A percentile compares a stretch with the other conserved stretches of the same genome.
Evolutionary conservation across 1,284 basidiomycete genomes (phyloP).

Genomic region (Ceratobasidium sp.): DNA sequence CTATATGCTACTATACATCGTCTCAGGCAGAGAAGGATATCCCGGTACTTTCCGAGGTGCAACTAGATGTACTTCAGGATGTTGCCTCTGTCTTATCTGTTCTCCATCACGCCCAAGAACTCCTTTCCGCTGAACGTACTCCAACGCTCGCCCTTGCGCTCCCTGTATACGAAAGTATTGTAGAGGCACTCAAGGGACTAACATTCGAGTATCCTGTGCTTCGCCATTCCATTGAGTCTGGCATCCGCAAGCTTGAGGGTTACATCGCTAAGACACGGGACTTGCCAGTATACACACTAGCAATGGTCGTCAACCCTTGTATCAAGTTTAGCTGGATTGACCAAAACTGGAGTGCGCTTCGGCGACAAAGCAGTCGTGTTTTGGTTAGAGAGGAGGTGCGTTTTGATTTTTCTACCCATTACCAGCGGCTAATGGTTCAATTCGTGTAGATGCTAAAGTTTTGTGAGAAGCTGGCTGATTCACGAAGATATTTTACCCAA

Average conservation of each 20-base stretch:
- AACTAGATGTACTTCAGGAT: neutral
- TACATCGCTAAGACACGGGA: neutral
- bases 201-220: neutral
- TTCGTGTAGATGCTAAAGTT: slow-evolving; percentile 1
- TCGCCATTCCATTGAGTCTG: neutral
- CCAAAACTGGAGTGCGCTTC: neutral
- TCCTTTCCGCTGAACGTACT: slow-evolving; percentile 30
- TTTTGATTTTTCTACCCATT: neutral
- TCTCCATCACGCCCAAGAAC: slow-evolving; percentile 22
- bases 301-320: neutral
- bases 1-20: neutral
- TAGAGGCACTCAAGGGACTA: neutral
- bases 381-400: neutral
- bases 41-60: neutral
- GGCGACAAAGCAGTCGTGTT: neutral
- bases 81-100: neutral
- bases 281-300: neutral
- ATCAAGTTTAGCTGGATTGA: slow-evolving; percentile 1
- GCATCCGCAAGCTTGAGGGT: neutral
- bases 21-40: neutral
- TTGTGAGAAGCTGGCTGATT: neutral
- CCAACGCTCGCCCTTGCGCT: slow-evolving; percentile 34
- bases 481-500: no score
- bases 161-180: slow-evolving; percentile 33
- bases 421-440: neutral